Base-by-base conservation (phyloP, 2,329 filamentous ascomycete species). In the Exophiala sp. region DNA sequence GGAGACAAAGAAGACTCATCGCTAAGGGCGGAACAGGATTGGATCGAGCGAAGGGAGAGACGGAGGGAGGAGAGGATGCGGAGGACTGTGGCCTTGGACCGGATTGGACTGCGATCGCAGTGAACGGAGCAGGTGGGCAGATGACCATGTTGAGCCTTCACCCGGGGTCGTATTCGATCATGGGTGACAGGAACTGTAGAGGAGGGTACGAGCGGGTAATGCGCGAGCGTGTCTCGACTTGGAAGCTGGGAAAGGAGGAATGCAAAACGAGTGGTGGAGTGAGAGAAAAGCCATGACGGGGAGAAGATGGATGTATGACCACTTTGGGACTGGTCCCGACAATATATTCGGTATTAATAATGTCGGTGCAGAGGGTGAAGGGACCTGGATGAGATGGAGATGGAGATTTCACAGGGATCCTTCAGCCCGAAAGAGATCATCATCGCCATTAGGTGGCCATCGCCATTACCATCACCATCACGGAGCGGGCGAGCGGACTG, bases 131-230 rank as follows among this genome's bases (percentile, higher is more conserved):
- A 47, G 11, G 44, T 29, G 44, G 27, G 45, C 38, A 48, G 45
- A 48, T 46, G 44, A 46, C n/a, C 35, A 46, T 18, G 43, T 35
- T 38, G 23, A 16, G 35, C 43, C 32, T 35, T n/a, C 32, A 35
- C 11, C 32, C 16, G 16, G 16, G 32, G 32, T n/a, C 30, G 30
- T 19, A 37, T 37, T 37, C 34, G 14, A 37, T 13, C n/a, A 37
- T 19, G 29, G 14, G 19, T n/a, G 34, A 37, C 34, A 37, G 16
- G 34, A 16, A 19, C 11, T 3, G 34, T 19, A 18, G 34, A 8
- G 7, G n/a, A 18, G 34, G 14, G 30, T 13, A 34, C 34, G 34
- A 7, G 34, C 34, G 34, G 34, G 18, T 16, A 19, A 37, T 16
- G 19, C 14, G 34, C 34, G 34, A 37, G n/a, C n/a, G 34, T 7